phyloP scores from a whole-genome alignment of 202 grass and related monocot species.

The Digitaria exilis region DNA sequence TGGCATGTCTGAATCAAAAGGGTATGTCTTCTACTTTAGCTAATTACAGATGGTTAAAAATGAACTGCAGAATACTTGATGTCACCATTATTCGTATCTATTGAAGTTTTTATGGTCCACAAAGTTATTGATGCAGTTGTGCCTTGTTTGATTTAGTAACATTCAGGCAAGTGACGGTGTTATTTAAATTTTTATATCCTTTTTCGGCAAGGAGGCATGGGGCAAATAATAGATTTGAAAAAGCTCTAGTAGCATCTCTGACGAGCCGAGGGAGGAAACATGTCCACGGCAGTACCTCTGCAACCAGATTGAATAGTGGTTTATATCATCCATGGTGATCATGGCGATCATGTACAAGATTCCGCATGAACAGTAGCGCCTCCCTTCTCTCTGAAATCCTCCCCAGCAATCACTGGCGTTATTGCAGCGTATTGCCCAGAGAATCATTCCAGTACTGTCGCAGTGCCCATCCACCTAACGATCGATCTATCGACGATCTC shows the following conservation, averaged over 20 bases:
- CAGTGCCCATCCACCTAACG: background rate
- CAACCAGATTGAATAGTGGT: conserved; percentile 27
- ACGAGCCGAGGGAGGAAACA: background rate
- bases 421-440: conserved; percentile 31
- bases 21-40: background rate
- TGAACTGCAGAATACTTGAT: background rate
- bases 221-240: background rate
- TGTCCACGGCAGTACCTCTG: background rate
- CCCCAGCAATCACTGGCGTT: conserved; percentile 9
- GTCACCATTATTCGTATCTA: background rate
- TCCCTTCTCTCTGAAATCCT: background rate
- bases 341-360: conserved; percentile 36
- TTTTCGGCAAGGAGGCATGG: background rate
- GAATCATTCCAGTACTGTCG: conserved; percentile 43
- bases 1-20: conserved; percentile 27
- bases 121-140: background rate
- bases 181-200: background rate
- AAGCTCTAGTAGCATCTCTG: background rate
- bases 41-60: background rate
- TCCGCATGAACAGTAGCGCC: conserved; percentile 1
- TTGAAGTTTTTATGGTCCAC: background rate
- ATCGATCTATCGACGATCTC: background rate
- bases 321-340: background rate
- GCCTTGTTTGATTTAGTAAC: background rate
- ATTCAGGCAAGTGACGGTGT: background rate